phyloP scores from a whole-genome alignment of 345 rosid species.

The Turritis glabra region DNA sequence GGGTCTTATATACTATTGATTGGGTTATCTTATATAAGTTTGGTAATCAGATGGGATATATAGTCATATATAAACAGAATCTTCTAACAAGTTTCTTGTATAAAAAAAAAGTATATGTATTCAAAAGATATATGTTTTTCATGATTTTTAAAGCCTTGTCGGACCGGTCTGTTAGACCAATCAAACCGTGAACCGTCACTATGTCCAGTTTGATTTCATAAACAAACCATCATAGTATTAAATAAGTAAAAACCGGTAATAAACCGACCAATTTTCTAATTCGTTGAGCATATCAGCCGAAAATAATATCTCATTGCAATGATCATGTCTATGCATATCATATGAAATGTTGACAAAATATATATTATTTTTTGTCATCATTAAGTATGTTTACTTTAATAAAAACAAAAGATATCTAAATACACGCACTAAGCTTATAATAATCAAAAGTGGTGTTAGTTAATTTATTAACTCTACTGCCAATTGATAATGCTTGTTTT shows the following conservation, averaged over 20 bases:
- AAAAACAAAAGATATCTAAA: slow-evolving; percentile 1
- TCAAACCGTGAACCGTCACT: no score
- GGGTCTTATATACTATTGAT: no score
- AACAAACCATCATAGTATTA: not conserved
- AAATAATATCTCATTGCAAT: not conserved
- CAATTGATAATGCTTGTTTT: slow-evolving; percentile 21
- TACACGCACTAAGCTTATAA: slow-evolving; percentile 11
- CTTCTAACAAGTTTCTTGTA: no score
- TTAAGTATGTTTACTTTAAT: not conserved
- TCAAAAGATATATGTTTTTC: no score
- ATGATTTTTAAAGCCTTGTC: no score
- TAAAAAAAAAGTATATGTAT: no score
- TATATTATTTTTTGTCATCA: not conserved
- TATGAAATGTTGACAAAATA: not conserved
- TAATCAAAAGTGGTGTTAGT: slow-evolving; percentile 13
- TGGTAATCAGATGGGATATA: no score
- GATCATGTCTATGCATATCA: slow-evolving; percentile 5
- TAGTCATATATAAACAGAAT: no score
- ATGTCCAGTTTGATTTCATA: not conserved
- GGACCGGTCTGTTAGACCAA: no score
- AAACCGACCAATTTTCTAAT: not conserved
- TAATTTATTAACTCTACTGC: slow-evolving; percentile 18
- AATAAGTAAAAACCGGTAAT: not conserved
- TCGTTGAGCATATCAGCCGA: not conserved
- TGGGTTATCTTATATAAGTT: no score